Evolutionary conservation across 139 green algal species (phyloP).

Genomic region (Tetratostichococcus sp.): DNA sequence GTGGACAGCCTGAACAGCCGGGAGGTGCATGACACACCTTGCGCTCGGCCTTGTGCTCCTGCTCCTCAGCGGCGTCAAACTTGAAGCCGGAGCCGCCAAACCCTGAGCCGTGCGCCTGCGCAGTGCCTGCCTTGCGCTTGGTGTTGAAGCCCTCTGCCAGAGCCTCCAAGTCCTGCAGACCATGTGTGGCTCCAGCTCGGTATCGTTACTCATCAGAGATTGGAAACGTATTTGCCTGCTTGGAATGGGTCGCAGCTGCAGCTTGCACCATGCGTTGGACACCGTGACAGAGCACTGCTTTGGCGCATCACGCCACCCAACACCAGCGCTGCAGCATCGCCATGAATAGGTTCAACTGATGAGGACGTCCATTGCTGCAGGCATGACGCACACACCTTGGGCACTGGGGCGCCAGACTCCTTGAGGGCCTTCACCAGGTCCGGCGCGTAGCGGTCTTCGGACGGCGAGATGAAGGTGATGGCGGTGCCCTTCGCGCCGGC

Average conservation of each 20-base stretch:
- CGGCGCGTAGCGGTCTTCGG: conserved; percentile 88
- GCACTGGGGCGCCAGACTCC: conserved; percentile 72
- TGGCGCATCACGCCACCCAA: too few relatives aligned
- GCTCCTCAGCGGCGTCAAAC: conserved; percentile 89
- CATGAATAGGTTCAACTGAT: too few relatives aligned
- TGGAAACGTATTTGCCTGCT: too few relatives aligned
- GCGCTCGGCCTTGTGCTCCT: conserved; percentile 40
- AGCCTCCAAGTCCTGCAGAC: conserved; percentile 55
- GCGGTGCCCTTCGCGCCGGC: conserved; percentile 85
- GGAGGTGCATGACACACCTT: too few relatives aligned
- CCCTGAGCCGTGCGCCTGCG: conserved; percentile 66
- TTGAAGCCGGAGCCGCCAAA: conserved; percentile 95
- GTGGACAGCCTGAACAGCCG: too few relatives aligned
- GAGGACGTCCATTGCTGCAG: too few relatives aligned
- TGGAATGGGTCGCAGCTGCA: too few relatives aligned
- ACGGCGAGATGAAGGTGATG: conserved; percentile 90
- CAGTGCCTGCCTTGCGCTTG: conserved; percentile 71
- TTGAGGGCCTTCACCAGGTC: conserved; percentile 93
- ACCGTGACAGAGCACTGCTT: too few relatives aligned
- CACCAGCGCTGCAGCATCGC: too few relatives aligned
- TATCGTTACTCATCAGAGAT: conserved; percentile 12
- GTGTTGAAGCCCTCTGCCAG: conserved; percentile 72
- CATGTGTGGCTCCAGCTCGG: too few relatives aligned
- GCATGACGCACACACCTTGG: conserved; percentile 41
- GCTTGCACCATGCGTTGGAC: neutral